A percentile compares a stretch with the other conserved stretches of the same genome.
These are phyloP conservation scores for Trichoderma asperellum DNA, from an alignment of 2,329 filamentous ascomycete species.

Conservation along the genomic window DNA sequence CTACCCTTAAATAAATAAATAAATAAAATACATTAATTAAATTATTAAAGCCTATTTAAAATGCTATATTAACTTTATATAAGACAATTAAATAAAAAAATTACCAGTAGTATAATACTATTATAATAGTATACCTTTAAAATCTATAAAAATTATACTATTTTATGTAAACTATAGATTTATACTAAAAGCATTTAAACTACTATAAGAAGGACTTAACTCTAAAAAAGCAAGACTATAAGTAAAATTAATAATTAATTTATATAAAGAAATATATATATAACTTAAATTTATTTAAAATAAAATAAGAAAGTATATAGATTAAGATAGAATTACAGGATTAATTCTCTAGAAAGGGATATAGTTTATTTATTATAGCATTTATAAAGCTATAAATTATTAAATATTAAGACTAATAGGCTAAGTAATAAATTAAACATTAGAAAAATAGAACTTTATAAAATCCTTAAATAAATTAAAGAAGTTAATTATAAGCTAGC, in stretches of 20 bases:
- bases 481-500: too few species aligned
- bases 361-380: constrained; percentile 11
- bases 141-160: background rate
- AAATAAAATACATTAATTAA: constrained; percentile 4
- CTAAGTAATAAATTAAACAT: too few species aligned
- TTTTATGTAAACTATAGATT: constrained; percentile 2
- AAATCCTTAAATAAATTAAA: too few species aligned
- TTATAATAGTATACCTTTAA: background rate
- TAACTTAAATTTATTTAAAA: constrained; percentile 6
- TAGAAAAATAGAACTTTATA: too few species aligned
- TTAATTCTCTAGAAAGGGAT: too few species aligned
- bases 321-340: too few species aligned
- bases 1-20: constrained; percentile 3
- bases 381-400: background rate
- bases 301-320: background rate
- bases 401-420: constrained; percentile 12
- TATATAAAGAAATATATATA: constrained; percentile 8
- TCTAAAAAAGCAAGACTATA: background rate
- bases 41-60: background rate
- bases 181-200: background rate
- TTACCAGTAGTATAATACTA: background rate
- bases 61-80: background rate
- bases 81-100: constrained; percentile 2
- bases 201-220: background rate
- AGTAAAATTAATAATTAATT: background rate